Evolutionary conservation across 208 protist species (phyloP).

Genomic region (Leishmania martiniquensis): DNA sequence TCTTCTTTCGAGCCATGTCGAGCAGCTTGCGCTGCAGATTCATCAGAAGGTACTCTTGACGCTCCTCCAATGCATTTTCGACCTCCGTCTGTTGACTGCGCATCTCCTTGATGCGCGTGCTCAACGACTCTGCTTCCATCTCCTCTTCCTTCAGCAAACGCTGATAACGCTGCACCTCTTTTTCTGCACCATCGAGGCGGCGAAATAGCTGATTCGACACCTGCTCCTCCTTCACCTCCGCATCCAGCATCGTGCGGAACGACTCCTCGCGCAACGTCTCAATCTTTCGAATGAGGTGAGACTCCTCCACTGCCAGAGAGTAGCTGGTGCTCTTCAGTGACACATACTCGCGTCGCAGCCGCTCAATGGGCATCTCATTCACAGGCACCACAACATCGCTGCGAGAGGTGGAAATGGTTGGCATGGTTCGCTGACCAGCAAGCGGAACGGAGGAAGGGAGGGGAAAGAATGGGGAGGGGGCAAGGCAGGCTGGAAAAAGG

Average conservation of each 20-base stretch:
- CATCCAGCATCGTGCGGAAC: conserved; percentile 62
- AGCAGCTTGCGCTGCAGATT: conserved; percentile 77
- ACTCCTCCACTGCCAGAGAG: conserved; percentile 44
- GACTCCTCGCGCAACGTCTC: conserved; percentile 71
- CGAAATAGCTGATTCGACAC: conserved; percentile 80
- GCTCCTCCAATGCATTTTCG: conserved; percentile 64
- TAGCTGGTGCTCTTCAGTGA: conserved; percentile 42
- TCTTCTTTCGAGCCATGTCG: conserved; percentile 61
- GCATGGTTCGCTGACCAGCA: background rate
- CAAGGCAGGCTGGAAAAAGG: background rate
- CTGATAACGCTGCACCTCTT: conserved; percentile 53
- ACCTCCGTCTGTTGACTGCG: conserved; percentile 59
- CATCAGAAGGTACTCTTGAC: conserved; percentile 71
- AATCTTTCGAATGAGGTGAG: conserved; percentile 45
- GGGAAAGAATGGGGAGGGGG: background rate
- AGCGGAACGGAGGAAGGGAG: background rate
- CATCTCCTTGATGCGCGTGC: conserved; percentile 55
- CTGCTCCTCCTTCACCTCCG: conserved; percentile 84
- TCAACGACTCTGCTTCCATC: conserved; percentile 35
- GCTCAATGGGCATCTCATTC: conserved; percentile 61
- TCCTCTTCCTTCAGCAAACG: conserved; percentile 61
- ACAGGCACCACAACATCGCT: conserved; percentile 20
- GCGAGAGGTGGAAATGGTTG: conserved; percentile 18
- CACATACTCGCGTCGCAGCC: conserved; percentile 65
- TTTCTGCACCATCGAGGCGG: conserved; percentile 61